Base-by-base conservation (phyloP, 306 rosid genomes). In the Abrus pulchellus region DNA sequence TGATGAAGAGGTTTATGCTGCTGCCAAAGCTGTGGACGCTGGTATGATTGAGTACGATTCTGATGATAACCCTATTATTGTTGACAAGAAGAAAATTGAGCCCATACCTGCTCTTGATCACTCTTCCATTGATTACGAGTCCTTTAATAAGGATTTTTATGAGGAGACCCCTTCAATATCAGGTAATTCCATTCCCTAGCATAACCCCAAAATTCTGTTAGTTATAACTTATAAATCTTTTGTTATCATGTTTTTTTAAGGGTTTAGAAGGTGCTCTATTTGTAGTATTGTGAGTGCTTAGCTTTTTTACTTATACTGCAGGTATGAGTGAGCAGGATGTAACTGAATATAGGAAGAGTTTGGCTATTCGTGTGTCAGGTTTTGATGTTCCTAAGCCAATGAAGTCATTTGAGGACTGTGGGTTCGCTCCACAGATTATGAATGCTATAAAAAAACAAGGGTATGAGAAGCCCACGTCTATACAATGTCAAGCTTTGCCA, bases 1-100 rank as follows among this genome's bases (percentile, higher is more conserved):
- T 9, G 99, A 95, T 10, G 98, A 95, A 79, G 99, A 95, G 93
- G 99, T 95, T 63, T 95, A 95, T 76, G 99, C 99, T 0, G 99
- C 99, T 7, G 99, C 99, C 0, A 95, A 95, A 80, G 98, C 97
- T 3, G 92, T 95, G 2, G 99, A 95, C 55, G 99, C 98, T 7
- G 99, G 98, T 55, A 38, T 89, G 94, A 0, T 95, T 13, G 99
- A 95, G 85, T 95, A 95, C 63, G 98, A 95, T 82, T 91, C 98
- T 5, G 99, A 95, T 59, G 99, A 95, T 81, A 95, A 95, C 81
- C 92, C 94, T 36, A 56, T 93, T 30, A 86, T 95, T 75, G 1
- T 87, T 7, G 99, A 95, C 55, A 93, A 87, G 90, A 95, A 84
- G 92, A 92, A 89, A 75, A 95, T 95, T 76, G 99, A 95, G 77